phyloP scores from a whole-genome alignment of 2,329 filamentous ascomycete species.

The Mariannaea elegans region DNA sequence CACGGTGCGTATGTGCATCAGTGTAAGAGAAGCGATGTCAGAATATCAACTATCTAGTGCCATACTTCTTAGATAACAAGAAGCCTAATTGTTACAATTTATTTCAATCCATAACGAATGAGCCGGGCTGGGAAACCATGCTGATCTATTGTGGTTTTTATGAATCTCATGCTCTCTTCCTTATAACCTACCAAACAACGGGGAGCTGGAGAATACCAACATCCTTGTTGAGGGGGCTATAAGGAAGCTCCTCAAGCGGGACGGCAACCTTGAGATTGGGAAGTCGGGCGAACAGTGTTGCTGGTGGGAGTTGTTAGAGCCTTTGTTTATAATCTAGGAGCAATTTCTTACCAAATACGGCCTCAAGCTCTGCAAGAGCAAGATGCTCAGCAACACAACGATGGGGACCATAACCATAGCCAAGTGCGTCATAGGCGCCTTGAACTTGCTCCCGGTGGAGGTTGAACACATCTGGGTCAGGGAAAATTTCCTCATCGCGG shows the following conservation, averaged over 20 bases:
- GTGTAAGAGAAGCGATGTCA: neutral
- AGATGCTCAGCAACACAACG: slow-evolving; percentile 56
- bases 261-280: slow-evolving; percentile 51
- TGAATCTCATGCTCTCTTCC: neutral
- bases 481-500: slow-evolving; percentile 55
- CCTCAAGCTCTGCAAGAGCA: slow-evolving; percentile 52
- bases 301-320: slow-evolving; percentile 29
- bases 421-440: slow-evolving; percentile 47
- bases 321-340: neutral
- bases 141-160: neutral
- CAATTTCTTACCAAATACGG: slow-evolving; percentile 51
- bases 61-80: neutral
- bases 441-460: slow-evolving; percentile 47
- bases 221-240: slow-evolving; percentile 48
- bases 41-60: neutral
- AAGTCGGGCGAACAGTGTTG: slow-evolving; percentile 49
- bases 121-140: neutral
- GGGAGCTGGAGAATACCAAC: slow-evolving; percentile 52
- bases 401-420: slow-evolving; percentile 57
- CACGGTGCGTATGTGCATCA: too few relatives aligned
- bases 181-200: slow-evolving; percentile 42
- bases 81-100: neutral
- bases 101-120: neutral
- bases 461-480: slow-evolving; percentile 53
- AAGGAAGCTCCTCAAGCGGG: slow-evolving; percentile 51